Base-by-base conservation (phyloP, 495 filamentous ascomycete species). In the Glarea lozoyensis region DNA sequence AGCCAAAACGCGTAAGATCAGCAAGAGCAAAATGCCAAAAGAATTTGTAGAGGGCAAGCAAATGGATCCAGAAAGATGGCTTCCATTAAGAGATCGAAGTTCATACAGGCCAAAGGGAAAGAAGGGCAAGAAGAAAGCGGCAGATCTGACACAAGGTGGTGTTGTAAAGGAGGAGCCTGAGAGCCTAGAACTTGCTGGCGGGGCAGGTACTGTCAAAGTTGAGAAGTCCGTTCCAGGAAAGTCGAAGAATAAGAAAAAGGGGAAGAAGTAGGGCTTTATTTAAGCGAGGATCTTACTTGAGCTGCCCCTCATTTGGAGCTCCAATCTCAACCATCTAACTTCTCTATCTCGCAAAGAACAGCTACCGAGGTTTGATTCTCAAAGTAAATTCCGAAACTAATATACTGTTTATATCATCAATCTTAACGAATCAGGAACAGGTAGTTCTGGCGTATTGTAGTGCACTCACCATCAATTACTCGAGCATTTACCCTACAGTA, bases 21-120 rank as follows among this genome's bases (percentile, higher is more conserved):
- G 80, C 36, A 81, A 82, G 55, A 75, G 68, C 6, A 64, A 72
- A 31, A 67, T 94, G 38, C 88, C 89, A 15, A 89, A 89, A 64
- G 75, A 86, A 54, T 88, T 80, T 53, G 86, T 66, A 23, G 66
- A 68, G 25, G 73, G 65, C 53, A 94, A 88, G 70, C 76, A 74
- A 33, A 68, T 84, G 4, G 92, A 97, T 55, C 81, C 85, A 1
- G 93, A 99, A 63, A 66, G 92, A 37, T 99, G 92, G 92, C 62
- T 97, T 45, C 90, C 92, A 17, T 65, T 97, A 43, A 74, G 81
- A 37, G 92, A 99, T 55, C 73, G 92, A 12, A 93, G 84, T 49
- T 81, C 75, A 32, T 99, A 94, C 63, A 66, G 82, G 37, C 89
- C 89, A 11, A 94, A 93, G 65, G 88, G 88, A 10, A 82, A 79